Evolutionary conservation across 208 protist genomes (phyloP), one percentile per base, ranked within the genome.

Genomic region (Porcisia deanei): DNA sequence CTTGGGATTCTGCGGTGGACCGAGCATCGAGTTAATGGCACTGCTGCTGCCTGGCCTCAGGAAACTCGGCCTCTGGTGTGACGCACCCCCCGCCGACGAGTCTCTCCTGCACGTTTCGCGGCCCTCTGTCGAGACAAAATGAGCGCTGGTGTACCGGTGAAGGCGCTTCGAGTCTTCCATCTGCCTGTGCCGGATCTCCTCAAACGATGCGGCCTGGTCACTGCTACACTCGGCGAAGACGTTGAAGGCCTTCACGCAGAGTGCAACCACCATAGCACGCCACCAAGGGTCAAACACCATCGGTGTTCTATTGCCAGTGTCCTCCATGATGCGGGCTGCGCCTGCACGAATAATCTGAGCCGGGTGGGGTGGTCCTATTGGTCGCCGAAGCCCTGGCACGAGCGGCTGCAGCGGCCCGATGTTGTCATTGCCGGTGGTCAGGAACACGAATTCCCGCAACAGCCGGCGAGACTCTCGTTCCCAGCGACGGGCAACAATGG

Each of bases 281-380:
- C 93, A 97, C 91, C 93, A 97, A 39, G 89, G 84, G 60, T 97
- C 93, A 75, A 97, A 95, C 68, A 90, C 93, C n/a, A 90, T 71
- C 25, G 93, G 93, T 18, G 83, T 74, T 2, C 79, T 57, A n/a
- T 63, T 60, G 25, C 79, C 74, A 73, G 60, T 61, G 53, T 94
- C 91, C 5, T 54, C 47, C 57, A 73, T 34, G 49, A 97, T 89
- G 25, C 75, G 63, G 2, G 81, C 57, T 12, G 79, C 61, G 3
- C 91, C 85, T 1, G 85, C 84, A 22, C 72, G 63, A 25, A 97
- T 75, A 20, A 88, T 69, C 7, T 83, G 78, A 16, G 80, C 67
- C n/a, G 88, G 81, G 82, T 91, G 80, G 25, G 76, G 76, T 1
- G 88, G 86, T 5, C 81, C 85, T 0, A 75, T 79, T 6, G 72